Evolutionary conservation across 139 green algal genomes (phyloP), one percentile per base, ranked within the genome.

Genomic region (Chlamydomonas applanata): DNA sequence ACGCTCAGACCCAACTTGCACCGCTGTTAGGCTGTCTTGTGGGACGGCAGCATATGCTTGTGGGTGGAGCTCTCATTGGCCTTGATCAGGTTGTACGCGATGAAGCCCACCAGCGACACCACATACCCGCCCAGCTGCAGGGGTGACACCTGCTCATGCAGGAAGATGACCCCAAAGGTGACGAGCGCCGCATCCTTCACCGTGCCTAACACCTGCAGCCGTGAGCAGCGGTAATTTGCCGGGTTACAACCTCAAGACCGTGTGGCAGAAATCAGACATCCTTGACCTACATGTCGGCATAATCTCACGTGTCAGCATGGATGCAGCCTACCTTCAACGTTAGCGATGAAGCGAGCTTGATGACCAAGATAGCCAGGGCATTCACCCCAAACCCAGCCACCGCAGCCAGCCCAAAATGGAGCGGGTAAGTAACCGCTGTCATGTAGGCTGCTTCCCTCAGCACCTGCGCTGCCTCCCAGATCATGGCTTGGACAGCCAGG

Each of bases 171-270:
- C 46, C 91, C 86, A 19, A 94, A 74, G 45, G 77, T 73, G 32
- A 96, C 89, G 62, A 95, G 83, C 29, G 86, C 22, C 4, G 91
- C 82, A 74, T 96, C 94, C 81, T 96, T 96, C 20, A 95, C 87
- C 0, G 88, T 94, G 11, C 87, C 91, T 33, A 96, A 69, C 34
- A 92, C 90, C 75, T 81, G 45, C 29, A 57, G 22, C 4, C 3
- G 19, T n/a, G 5, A n/a, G n/a, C n/a, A n/a, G n/a, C n/a, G n/a
- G n/a, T n/a, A n/a, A n/a, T n/a, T n/a, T n/a, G n/a, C n/a, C n/a
- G n/a, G n/a, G n/a, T n/a, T n/a, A n/a, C n/a, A n/a, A n/a, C n/a
- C n/a, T n/a, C n/a, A n/a, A n/a, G n/a, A n/a, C n/a, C n/a, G n/a
- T n/a, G n/a, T n/a, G n/a, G n/a, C 11, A 22, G 25, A 11, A 20